These are phyloP conservation scores for Hypoxylon sp. DNA, from an alignment of 2,329 filamentous ascomycete species.

Conservation along the genomic window DNA sequence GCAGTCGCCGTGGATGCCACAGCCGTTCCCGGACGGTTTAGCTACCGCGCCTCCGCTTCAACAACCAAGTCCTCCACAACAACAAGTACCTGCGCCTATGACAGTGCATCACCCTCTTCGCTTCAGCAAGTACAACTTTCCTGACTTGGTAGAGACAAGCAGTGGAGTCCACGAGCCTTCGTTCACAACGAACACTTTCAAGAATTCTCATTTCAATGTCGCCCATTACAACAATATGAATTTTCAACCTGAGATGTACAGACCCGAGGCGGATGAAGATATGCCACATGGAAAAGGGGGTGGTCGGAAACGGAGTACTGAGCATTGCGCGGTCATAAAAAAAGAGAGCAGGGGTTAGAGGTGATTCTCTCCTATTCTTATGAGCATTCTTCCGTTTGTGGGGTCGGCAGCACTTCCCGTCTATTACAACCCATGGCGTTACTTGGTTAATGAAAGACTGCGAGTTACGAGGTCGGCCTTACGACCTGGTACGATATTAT, in stretches of 20 bases:
- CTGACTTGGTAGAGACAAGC: conserved; percentile 57
- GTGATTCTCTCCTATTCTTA: conserved; percentile 40
- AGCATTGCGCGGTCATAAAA: conserved; percentile 53
- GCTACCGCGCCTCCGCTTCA: conserved; percentile 52
- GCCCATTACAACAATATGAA: conserved; percentile 77
- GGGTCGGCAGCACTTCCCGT: conserved; percentile 43
- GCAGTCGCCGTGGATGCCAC: conserved; percentile 57
- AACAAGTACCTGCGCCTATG: conserved; percentile 50
- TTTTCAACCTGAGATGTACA: conserved; percentile 70
- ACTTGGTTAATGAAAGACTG: conserved; percentile 43
- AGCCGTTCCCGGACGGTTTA: conserved; percentile 54
- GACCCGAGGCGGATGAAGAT: conserved; percentile 58
- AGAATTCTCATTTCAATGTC: conserved; percentile 76
- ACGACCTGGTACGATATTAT: conserved; percentile 37
- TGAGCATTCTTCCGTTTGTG: conserved; percentile 45
- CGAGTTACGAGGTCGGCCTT: conserved; percentile 30
- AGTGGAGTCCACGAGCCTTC: conserved; percentile 59
- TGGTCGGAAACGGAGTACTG: conserved; percentile 53
- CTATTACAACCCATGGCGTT: conserved; percentile 44
- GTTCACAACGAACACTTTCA: conserved; percentile 72
- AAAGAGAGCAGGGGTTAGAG: conserved; percentile 53
- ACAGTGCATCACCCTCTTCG: conserved; percentile 61
- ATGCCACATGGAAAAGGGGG: conserved; percentile 47
- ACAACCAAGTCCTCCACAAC: conserved; percentile 52
- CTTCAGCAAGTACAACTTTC: conserved; percentile 70